Evolutionary conservation across 208 protist genomes (phyloP).

Genomic region (Lotmaria passim): DNA sequence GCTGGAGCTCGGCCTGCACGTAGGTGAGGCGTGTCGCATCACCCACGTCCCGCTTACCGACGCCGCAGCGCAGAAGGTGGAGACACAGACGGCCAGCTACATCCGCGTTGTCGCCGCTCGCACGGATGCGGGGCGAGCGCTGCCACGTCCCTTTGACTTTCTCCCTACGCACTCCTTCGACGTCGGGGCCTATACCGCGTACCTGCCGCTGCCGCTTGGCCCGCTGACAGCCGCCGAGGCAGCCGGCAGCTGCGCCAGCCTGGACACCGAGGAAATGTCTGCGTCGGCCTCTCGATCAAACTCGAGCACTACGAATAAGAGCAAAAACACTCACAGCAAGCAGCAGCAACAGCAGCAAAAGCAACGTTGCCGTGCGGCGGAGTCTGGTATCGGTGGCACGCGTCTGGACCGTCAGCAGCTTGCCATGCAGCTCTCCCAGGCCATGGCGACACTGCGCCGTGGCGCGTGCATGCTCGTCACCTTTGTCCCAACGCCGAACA

Average conservation of each 20-base stretch:
- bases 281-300: no score
- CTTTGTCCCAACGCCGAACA: constrained; percentile 51
- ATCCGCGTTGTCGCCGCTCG: constrained; percentile 50
- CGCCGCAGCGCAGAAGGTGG: constrained; percentile 39
- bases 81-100: constrained; percentile 44
- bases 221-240: constrained; percentile 5
- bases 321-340: neutral
- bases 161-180: constrained; percentile 54
- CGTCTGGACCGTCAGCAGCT: constrained; percentile 29
- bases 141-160: constrained; percentile 44
- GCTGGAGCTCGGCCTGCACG: constrained; percentile 58
- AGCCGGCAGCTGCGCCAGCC: constrained; percentile 6
- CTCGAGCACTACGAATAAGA: no score
- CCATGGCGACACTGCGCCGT: constrained; percentile 44
- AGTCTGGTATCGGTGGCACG: constrained; percentile 4
- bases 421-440: constrained; percentile 46
- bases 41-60: constrained; percentile 62
- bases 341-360: neutral
- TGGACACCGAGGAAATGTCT: constrained; percentile 8
- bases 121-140: constrained; percentile 24
- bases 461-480: constrained; percentile 58
- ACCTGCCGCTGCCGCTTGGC: constrained; percentile 41
- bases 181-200: constrained; percentile 65
- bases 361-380: neutral
- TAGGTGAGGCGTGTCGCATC: constrained; percentile 56